Evolutionary conservation across 768 basidiomycete genomes (phyloP).

Genomic region (Tremella mesenterica): DNA sequence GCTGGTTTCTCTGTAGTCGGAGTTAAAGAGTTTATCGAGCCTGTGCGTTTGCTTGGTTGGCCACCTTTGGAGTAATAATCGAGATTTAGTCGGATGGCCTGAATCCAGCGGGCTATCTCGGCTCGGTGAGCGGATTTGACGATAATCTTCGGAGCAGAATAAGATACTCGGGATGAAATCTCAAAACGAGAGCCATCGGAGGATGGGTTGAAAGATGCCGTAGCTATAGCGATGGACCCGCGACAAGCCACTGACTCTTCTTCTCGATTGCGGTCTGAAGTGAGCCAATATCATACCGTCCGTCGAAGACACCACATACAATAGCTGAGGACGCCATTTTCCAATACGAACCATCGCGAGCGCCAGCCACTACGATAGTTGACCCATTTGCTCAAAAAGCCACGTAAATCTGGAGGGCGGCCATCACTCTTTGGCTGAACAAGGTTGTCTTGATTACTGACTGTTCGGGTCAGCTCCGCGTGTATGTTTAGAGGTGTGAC

Average conservation of each 20-base stretch:
- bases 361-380: conserved; percentile 86
- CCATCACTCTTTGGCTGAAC: conserved; percentile 46
- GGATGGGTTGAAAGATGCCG: conserved; percentile 51
- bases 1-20: conserved; percentile 1
- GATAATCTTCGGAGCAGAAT: conserved; percentile 41
- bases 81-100: conserved; percentile 63
- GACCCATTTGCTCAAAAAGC: conserved; percentile 65
- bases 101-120: conserved; percentile 79
- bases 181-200: conserved; percentile 67
- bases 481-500: conserved; percentile 31
- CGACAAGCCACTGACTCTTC: conserved; percentile 78
- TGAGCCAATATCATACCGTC: neutral
- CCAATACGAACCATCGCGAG: conserved; percentile 84
- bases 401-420: conserved; percentile 28
- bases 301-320: conserved; percentile 13
- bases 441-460: conserved; percentile 70
- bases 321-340: conserved; percentile 66
- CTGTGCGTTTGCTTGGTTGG: conserved; percentile 1
- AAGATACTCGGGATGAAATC: conserved; percentile 51
- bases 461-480: conserved; percentile 43
- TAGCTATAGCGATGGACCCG: conserved; percentile 80
- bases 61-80: conserved; percentile 55
- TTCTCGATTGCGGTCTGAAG: conserved; percentile 77
- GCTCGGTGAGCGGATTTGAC: conserved; percentile 62
- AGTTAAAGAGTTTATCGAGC: conserved; percentile 6